phyloP scores from a whole-genome alignment of 768 basidiomycete species.

The Collybia sp. region DNA sequence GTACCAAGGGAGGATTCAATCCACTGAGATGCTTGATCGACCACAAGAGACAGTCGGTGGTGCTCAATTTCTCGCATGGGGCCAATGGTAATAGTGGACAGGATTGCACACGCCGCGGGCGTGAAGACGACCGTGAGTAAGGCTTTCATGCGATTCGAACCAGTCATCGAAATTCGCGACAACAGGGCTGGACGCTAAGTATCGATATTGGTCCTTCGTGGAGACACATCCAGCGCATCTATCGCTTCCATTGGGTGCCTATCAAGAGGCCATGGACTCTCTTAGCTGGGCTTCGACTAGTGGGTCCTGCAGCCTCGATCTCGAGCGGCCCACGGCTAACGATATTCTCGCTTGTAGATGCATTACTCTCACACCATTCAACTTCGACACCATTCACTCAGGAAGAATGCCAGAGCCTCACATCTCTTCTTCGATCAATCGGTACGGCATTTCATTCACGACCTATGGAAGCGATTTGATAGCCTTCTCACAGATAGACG shows the following conservation, averaged over 20 bases:
- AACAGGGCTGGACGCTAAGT: constrained; percentile 69
- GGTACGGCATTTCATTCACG: constrained; percentile 7
- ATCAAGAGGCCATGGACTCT: constrained; percentile 66
- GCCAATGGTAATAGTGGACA: constrained; percentile 18
- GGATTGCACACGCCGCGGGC: constrained; percentile 16
- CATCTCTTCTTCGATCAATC: constrained; percentile 49
- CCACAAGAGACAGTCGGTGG: constrained; percentile 52
- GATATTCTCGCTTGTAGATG: constrained; percentile 37
- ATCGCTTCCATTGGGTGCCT: constrained; percentile 48
- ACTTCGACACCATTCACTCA: constrained; percentile 54
- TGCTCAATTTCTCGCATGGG: constrained; percentile 9
- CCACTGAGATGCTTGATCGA: constrained; percentile 59
- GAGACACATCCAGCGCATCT: constrained; percentile 36
- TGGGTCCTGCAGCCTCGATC: constrained; percentile 15
- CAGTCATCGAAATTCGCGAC: not conserved
- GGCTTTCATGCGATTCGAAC: not conserved
- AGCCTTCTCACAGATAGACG: constrained; percentile 16
- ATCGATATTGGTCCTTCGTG: constrained; percentile 72
- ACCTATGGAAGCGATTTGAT: not conserved
- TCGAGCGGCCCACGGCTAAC: not conserved
- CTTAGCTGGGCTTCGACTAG: constrained; percentile 82
- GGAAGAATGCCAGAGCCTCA: constrained; percentile 63
- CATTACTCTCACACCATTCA: constrained; percentile 52
- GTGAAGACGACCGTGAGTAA: constrained; percentile 41
- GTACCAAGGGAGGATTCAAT: constrained; percentile 22